phyloP scores from a whole-genome alignment of 495 filamentous ascomycete genomes.

The Hypomontagnella submonticulosa region DNA sequence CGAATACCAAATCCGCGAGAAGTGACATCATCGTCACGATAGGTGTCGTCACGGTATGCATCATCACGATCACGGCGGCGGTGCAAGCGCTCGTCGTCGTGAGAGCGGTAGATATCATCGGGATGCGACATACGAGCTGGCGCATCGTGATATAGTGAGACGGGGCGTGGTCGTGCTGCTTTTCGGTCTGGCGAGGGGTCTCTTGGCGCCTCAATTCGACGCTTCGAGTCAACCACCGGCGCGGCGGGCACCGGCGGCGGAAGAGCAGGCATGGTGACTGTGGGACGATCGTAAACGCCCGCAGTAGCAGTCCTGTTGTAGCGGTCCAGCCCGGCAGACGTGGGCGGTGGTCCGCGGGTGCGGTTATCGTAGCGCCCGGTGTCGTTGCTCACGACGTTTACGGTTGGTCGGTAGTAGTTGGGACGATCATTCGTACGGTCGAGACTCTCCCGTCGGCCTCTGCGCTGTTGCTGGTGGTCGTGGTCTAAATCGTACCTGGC shows the following conservation, averaged over 20 bases:
- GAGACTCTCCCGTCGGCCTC: conserved; percentile 61
- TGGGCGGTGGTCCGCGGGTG: conserved; percentile 67
- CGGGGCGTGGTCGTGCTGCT: conserved; percentile 51
- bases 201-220: conserved; percentile 49
- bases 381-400: conserved; percentile 69
- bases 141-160: conserved; percentile 60
- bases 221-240: conserved; percentile 47
- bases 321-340: conserved; percentile 71
- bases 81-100: conserved; percentile 52
- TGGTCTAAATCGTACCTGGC: conserved; percentile 71
- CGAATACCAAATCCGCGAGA: conserved; percentile 60
- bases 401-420: conserved; percentile 68
- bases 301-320: conserved; percentile 54
- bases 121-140: conserved; percentile 49
- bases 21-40: conserved; percentile 53
- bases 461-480: conserved; percentile 53
- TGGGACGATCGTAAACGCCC: conserved; percentile 58
- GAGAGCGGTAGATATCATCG: conserved; percentile 56
- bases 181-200: conserved; percentile 50
- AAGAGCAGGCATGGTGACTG: conserved; percentile 55
- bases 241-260: conserved; percentile 51
- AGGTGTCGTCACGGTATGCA: conserved; percentile 53
- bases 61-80: conserved; percentile 50
- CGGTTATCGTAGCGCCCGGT: conserved; percentile 59
- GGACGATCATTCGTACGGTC: conserved; percentile 39